Evolutionary conservation across 441 rosid species (phyloP).

Genomic region (Heliophila coronopifolia): DNA sequence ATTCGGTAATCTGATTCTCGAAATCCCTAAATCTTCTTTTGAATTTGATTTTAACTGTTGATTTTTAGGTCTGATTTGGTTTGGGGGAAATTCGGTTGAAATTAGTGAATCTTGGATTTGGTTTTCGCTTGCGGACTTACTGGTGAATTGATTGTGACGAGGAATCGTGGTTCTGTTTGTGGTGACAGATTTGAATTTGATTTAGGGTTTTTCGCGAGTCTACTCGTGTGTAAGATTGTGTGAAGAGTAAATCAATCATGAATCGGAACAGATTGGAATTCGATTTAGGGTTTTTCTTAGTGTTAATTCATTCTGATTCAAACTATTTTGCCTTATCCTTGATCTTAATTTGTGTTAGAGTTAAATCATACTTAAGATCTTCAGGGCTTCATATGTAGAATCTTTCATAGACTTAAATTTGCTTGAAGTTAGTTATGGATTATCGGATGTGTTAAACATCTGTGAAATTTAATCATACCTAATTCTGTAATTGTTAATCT

Average conservation of each 20-base stretch:
- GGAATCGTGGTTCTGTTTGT: slow-evolving; percentile 1
- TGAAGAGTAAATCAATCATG: no score
- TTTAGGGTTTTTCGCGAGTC: no score
- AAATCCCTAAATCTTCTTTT: not conserved
- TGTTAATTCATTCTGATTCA: not conserved
- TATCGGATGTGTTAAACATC: not conserved
- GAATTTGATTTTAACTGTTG: slow-evolving; percentile 4
- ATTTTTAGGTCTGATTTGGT: not conserved
- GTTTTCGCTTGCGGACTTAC: no score
- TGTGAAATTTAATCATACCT: not conserved
- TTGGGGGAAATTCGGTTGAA: not conserved
- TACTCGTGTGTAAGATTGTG: no score
- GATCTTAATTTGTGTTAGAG: not conserved
- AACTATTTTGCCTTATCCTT: not conserved
- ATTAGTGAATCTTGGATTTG: slow-evolving; percentile 25
- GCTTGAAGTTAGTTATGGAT: not conserved
- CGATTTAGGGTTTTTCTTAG: slow-evolving; percentile 27
- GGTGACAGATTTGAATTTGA: no score
- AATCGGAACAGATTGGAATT: slow-evolving; percentile 1
- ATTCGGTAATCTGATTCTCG: slow-evolving; percentile 37
- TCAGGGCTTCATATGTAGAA: not conserved
- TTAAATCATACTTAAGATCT: not conserved
- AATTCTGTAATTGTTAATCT: not conserved
- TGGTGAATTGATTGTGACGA: no score
- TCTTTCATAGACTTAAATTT: not conserved